Base-by-base conservation (phyloP, 2,329 filamentous ascomycete genomes). In the Graphilbum fragrans region DNA sequence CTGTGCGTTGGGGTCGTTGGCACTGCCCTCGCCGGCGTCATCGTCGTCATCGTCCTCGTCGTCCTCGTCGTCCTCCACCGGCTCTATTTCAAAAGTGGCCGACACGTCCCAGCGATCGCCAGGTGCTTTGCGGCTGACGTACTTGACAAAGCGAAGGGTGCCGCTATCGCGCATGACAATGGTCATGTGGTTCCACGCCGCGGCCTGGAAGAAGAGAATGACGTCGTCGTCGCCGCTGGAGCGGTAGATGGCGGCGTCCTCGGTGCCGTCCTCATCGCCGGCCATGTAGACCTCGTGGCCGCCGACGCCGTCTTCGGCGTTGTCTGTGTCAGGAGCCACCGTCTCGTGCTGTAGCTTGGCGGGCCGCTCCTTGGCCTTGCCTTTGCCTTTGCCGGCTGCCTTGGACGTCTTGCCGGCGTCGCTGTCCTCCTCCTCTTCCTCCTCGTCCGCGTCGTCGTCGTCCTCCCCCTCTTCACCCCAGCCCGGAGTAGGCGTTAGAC, bases 221-320 rank as follows among this genome's bases (percentile, higher is more conserved):
- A 77, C 77, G 62, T 78, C 73, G 37, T 94, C 88, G 41, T 93
- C 90, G 33, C 77, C 72, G 39, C 74, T 72, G 1, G 82, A 73
- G 58, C 82, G 81, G 69, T 98, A 98, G 38, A 98, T 74, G 9
- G 92, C 92, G 1, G 90, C 88, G 58, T 69, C 72, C 19, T 77
- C 72, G 42, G 69, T 66, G 33, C 68, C 66, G 19, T 81, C 80
- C 32, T 87, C 83, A 38, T 88, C 84, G 40, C 82, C 85, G 1
- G 86, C 88, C 87, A 95, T 94, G 70, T 94, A 95, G 45, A 94
- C 83, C 55, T 88, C 82, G 56, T 86, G 82, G 25, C 84, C 84
- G 42, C 84, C 84, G 2, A 84, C 76, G 42, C 83, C 84, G 2
- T 83, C 75, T 4, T 52, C 53, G 41, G 55, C 57, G 11, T 48